Evolutionary conservation across 768 basidiomycete genomes (phyloP).

Genomic region (Neoboletus subvelutipes): DNA sequence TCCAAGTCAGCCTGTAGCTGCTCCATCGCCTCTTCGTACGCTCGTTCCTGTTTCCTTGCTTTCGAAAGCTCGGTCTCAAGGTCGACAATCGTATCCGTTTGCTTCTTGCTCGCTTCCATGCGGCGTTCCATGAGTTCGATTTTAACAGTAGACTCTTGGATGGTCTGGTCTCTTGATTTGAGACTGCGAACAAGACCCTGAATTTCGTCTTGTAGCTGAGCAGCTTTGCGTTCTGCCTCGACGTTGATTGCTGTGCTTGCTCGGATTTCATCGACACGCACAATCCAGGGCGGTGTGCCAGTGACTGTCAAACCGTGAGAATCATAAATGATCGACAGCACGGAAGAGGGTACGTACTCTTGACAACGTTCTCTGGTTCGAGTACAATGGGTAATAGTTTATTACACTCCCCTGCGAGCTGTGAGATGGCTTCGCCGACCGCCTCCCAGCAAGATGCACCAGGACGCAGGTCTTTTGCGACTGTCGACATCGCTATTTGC

Average conservation of each 20-base stretch:
- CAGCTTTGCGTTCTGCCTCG: slow-evolving; percentile 88
- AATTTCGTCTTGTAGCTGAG: slow-evolving; percentile 85
- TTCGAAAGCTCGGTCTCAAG: slow-evolving; percentile 81
- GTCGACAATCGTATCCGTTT: slow-evolving; percentile 78
- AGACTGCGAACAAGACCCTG: slow-evolving; percentile 82
- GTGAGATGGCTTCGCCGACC: slow-evolving; percentile 63
- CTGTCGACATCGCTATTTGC: slow-evolving; percentile 70
- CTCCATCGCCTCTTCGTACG: slow-evolving; percentile 92
- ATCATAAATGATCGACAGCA: not conserved
- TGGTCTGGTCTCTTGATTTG: slow-evolving; percentile 83
- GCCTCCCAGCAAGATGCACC: slow-evolving; percentile 76
- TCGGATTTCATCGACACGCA: slow-evolving; percentile 80
- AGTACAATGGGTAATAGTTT: slow-evolving; percentile 68
- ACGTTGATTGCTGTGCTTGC: slow-evolving; percentile 80
- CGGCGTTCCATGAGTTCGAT: slow-evolving; percentile 94
- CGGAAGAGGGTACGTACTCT: slow-evolving; percentile 50
- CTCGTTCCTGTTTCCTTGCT: slow-evolving; percentile 82
- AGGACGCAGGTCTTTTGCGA: slow-evolving; percentile 63
- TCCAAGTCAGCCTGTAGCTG: slow-evolving; percentile 90
- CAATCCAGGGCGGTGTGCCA: slow-evolving; percentile 82
- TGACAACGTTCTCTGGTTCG: slow-evolving; percentile 75
- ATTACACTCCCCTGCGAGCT: slow-evolving; percentile 69
- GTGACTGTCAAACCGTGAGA: slow-evolving; percentile 48
- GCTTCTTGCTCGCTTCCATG: slow-evolving; percentile 88
- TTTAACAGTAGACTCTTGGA: slow-evolving; percentile 88